phyloP scores from a whole-genome alignment of 345 rosid species.

The Trapa incisa region DNA sequence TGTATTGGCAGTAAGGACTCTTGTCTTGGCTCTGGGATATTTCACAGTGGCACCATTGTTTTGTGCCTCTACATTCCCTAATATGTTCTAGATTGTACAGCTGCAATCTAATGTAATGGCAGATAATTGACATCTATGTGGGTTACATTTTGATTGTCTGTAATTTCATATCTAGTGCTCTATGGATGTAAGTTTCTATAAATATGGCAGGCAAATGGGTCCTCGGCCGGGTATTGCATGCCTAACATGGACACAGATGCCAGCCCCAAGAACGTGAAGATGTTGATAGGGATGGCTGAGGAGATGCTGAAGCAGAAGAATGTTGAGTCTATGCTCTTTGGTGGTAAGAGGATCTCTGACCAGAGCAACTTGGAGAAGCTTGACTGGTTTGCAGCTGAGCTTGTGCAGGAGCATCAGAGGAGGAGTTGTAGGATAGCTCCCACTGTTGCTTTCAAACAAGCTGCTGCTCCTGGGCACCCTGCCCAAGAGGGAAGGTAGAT shows the following conservation, averaged over 20 bases:
- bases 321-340: slow-evolving; percentile 80
- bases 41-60: background rate
- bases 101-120: background rate
- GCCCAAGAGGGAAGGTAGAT: background rate
- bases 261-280: slow-evolving; percentile 54
- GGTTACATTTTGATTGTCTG: background rate
- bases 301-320: slow-evolving; percentile 94
- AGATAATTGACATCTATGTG: background rate
- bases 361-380: slow-evolving; percentile 70
- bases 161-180: no score
- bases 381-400: slow-evolving; percentile 79
- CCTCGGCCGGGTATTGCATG: slow-evolving; percentile 49
- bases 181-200: no score
- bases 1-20: slow-evolving; percentile 18
- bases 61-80: background rate
- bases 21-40: slow-evolving; percentile 16
- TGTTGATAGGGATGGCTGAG: slow-evolving; percentile 60
- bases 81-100: background rate
- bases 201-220: slow-evolving; percentile 61
- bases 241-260: slow-evolving; percentile 63
- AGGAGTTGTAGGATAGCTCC: slow-evolving; percentile 89
- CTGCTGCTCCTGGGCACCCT: slow-evolving; percentile 18
- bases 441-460: slow-evolving; percentile 93
- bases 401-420: slow-evolving; percentile 85
- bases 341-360: slow-evolving; percentile 70